Evolutionary conservation across 179 eudicot genomes (phyloP), one percentile per base, ranked within the genome.

Genomic region (Gypsophila paniculata): DNA sequence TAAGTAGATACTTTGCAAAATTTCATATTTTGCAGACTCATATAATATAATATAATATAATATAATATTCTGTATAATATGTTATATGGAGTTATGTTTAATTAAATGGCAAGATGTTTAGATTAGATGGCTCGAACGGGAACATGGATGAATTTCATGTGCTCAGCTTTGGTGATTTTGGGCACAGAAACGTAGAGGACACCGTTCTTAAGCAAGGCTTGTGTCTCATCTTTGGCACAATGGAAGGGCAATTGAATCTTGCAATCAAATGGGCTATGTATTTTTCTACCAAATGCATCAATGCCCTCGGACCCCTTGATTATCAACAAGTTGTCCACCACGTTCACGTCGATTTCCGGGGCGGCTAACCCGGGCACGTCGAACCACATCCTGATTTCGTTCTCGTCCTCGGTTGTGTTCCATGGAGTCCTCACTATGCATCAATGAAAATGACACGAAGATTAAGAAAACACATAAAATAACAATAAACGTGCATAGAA

Each of bases 141-240:
- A 61, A 76, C 70, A 21, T 70, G 79, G 25, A 76, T 14, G 18
- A 3, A 36, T 54, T 69, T 67, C 19, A 53, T 65, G 49, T 60
- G 74, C 57, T 55, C 57, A 0, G 46, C 18, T n/a, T 13, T 54
- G 59, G 74, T 59, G 11, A 53, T 63, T 67, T 76, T 76, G 21
- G 79, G 79, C 23, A 76, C 79, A 39, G 71, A 51, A 26, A 76
- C 36, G 51, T 70, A 63, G 51, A 76, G 79, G 36, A 76, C 79
- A 22, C 79, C 79, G 18, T 76, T 76, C 65, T 70, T 70, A 64
- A 70, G 79, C 34, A 61, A 38, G 13, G 74, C 79, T 57, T 54
- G 59, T 0, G 68, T 42, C 9, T 64, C 57, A 4, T 76, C 69
- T 52, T 63, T 76, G 38, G 66, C 36, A 54, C 70, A 65, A 53